These are phyloP conservation scores for Sporothrix schenckii DNA, from an alignment of 2,329 filamentous ascomycete species.

Conservation along the genomic window DNA sequence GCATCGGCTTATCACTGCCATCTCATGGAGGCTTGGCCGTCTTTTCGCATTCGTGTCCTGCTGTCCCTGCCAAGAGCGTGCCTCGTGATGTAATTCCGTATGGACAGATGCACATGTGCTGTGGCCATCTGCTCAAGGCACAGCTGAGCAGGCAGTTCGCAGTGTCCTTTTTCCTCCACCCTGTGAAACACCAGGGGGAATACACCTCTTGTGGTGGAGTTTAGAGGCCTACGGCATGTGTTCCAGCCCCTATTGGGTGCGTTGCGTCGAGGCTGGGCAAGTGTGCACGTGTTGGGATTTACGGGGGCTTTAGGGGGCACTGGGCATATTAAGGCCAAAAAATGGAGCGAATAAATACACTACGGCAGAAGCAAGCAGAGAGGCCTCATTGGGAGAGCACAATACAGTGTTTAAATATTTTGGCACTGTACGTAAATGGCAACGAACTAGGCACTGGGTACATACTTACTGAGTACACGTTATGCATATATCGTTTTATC, in stretches of 20 bases:
- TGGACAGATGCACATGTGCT: neutral
- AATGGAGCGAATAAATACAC: slow-evolving; percentile 12
- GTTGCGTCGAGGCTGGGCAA: neutral
- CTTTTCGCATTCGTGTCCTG: neutral
- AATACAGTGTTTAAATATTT: neutral
- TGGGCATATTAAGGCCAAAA: neutral
- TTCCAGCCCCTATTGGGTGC: slow-evolving; percentile 10
- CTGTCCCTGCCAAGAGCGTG: neutral
- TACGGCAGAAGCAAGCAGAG: neutral
- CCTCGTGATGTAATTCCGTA: neutral
- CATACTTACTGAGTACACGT: no score
- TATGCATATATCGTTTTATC: no score
- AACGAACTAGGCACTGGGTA: no score
- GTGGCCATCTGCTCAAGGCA: neutral
- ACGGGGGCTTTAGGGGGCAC: neutral
- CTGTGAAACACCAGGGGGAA: neutral
- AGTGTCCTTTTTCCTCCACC: neutral
- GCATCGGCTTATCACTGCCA: no score
- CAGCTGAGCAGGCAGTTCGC: neutral
- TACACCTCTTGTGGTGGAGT: neutral
- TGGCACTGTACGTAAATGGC: neutral
- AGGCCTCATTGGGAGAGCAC: neutral
- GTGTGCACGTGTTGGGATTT: neutral
- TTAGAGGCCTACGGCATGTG: neutral
- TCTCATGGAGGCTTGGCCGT: no score